A percentile compares a stretch with the other conserved stretches of the same genome.
phyloP scores from a whole-genome alignment of 495 filamentous ascomycete species.

The Podospora pseudoanserina region DNA sequence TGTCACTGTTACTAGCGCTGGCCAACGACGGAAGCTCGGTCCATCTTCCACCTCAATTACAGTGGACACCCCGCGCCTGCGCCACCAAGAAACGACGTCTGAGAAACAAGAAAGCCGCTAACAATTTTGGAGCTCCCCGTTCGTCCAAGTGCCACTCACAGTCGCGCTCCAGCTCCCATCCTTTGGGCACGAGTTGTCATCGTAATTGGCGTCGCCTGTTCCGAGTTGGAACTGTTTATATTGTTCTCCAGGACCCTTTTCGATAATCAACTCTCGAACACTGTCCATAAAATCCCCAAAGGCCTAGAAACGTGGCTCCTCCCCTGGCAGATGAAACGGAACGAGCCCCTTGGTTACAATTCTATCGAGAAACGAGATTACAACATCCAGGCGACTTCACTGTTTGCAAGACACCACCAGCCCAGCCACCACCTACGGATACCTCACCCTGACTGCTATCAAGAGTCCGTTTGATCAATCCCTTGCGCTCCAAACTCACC shows the following conservation, averaged over 20 bases:
- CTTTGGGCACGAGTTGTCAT: not conserved
- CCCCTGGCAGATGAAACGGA: not conserved
- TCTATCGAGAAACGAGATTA: not conserved
- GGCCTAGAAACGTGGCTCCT: not conserved
- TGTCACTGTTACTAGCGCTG: not conserved
- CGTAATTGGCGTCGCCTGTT: not conserved
- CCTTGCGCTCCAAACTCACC: not conserved
- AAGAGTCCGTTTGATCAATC: not conserved
- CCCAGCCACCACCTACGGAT: not conserved
- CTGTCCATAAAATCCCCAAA: not conserved
- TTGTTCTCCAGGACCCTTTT: too few relatives aligned
- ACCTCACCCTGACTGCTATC: not conserved
- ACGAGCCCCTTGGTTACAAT: not conserved
- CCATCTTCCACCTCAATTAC: not conserved
- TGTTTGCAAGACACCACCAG: not conserved
- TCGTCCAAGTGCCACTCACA: constrained; percentile 11
- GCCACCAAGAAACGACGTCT: not conserved
- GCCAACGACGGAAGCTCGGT: not conserved
- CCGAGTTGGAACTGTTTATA: not conserved
- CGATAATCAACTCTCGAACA: not conserved
- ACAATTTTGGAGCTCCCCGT: constrained; percentile 20
- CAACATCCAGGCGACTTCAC: not conserved
- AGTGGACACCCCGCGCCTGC: not conserved
- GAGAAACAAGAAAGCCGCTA: constrained; percentile 8
- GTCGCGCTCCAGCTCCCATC: constrained; percentile 4